These are phyloP conservation scores for Fusarium dimerum DNA, from an alignment of 2,329 filamentous ascomycete genomes.

Conservation along the genomic window DNA sequence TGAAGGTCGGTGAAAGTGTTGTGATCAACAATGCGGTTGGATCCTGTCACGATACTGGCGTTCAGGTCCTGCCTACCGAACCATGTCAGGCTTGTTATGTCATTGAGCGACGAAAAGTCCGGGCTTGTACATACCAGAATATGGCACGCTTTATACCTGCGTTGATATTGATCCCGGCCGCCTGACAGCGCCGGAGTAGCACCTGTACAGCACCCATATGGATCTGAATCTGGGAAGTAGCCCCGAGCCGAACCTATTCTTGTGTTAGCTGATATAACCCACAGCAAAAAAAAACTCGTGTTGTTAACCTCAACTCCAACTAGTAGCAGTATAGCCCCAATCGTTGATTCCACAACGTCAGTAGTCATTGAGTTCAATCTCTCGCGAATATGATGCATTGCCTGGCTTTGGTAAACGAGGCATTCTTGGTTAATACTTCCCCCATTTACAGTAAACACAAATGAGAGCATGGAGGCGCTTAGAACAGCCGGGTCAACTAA, in stretches of 20 bases:
- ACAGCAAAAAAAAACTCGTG: not conserved
- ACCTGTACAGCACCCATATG: constrained; percentile 42
- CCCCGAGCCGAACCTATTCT: constrained; percentile 38
- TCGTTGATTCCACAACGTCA: constrained; percentile 37
- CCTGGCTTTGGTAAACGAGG: constrained; percentile 37
- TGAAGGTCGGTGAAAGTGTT: constrained; percentile 42
- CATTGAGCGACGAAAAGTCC: constrained; percentile 3
- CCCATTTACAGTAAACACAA: constrained; percentile 32
- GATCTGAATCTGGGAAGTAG: constrained; percentile 39
- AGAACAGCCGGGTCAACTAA: constrained; percentile 39
- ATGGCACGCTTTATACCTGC: constrained; percentile 46
- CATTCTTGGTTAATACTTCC: constrained; percentile 33
- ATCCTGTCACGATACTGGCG: constrained; percentile 39
- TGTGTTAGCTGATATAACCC: not conserved
- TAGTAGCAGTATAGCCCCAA: constrained; percentile 44
- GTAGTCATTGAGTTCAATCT: constrained; percentile 32
- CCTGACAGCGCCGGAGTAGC: constrained; percentile 36
- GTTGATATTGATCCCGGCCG: constrained; percentile 31
- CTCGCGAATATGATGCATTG: constrained; percentile 35
- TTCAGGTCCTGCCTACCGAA: constrained; percentile 44
- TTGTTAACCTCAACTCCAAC: constrained; percentile 41
- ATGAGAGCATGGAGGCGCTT: constrained; percentile 42
- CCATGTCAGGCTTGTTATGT: not conserved
- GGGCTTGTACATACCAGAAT: constrained; percentile 38
- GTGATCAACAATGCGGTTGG: constrained; percentile 41